Evolutionary conservation across 2,329 filamentous ascomycete species (phyloP).

Genomic region (Xylariomycetidae sp.): DNA sequence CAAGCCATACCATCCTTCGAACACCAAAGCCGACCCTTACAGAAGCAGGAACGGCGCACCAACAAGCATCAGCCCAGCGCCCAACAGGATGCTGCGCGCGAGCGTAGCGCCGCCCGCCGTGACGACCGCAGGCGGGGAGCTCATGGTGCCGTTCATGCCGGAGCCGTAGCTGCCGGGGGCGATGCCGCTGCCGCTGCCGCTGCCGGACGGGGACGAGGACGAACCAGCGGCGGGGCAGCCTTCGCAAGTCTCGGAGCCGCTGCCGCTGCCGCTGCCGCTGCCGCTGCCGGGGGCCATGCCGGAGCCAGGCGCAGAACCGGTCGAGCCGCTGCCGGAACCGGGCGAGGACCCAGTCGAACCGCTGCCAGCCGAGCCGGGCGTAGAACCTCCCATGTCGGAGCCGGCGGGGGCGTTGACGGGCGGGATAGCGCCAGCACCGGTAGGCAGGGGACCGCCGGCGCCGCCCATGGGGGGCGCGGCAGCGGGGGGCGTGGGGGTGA

Average conservation of each 20-base stretch:
- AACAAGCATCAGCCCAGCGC: conserved; percentile 22
- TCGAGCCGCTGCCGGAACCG: background rate
- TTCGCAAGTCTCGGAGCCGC: background rate
- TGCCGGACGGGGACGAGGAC: background rate
- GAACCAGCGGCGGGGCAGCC: background rate
- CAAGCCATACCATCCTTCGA: conserved; percentile 1
- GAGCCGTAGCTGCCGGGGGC: conserved; percentile 1
- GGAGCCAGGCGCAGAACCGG: background rate
- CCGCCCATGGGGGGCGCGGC: conserved; percentile 5
- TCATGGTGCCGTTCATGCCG: conserved; percentile 16
- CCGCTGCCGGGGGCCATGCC: conserved; percentile 1
- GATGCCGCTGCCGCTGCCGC: background rate
- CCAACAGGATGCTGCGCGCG: conserved; percentile 20
- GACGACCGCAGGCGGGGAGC: conserved; percentile 10
- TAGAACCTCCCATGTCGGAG: background rate
- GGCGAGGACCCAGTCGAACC: background rate
- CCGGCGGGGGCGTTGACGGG: conserved; percentile 1
- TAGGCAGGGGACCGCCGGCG: conserved; percentile 3
- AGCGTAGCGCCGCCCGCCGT: conserved; percentile 21
- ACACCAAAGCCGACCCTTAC: conserved; percentile 10
- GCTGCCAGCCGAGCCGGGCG: conserved; percentile 2
- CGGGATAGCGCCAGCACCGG: conserved; percentile 3
- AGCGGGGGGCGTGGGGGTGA: conserved; percentile 11
- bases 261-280: conserved; percentile 1
- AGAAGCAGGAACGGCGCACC: conserved; percentile 23